phyloP scores from a whole-genome alignment of 331 rosid species.

The Malus hybrid region DNA sequence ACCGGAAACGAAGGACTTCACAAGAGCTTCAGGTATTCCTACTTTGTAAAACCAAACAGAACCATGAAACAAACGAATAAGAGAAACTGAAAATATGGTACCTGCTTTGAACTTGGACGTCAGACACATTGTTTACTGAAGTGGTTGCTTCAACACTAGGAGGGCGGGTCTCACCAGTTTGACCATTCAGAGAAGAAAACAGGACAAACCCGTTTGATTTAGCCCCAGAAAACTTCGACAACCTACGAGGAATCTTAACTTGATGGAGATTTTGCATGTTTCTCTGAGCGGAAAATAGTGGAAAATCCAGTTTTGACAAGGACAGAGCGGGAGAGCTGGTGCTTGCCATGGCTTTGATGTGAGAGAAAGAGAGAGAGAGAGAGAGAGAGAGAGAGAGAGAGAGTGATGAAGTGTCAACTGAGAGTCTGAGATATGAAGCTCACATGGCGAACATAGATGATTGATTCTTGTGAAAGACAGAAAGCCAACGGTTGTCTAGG shows the following conservation, averaged over 20 bases:
- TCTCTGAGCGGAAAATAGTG: not conserved
- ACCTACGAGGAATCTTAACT: not conserved
- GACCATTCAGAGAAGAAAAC: constrained; percentile 29
- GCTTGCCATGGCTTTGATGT: constrained; percentile 19
- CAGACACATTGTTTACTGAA: constrained; percentile 11
- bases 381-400: not conserved
- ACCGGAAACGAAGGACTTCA: not conserved
- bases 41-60: not conserved
- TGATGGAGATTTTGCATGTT: constrained; percentile 7
- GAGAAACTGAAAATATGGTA: constrained; percentile 5
- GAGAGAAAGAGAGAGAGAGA: not conserved
- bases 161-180: constrained; percentile 11
- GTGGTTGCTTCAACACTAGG: constrained; percentile 2
- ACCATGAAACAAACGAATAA: not conserved
- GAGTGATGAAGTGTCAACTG: not conserved
- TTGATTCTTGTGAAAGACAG: not conserved
- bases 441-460: not conserved
- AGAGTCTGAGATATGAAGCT: not conserved
- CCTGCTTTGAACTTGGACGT: constrained; percentile 54
- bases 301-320: constrained; percentile 12
- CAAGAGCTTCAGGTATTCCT: not conserved
- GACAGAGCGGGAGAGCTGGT: constrained; percentile 10
- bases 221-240: not conserved
- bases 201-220: constrained; percentile 17
- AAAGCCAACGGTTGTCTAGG: not conserved